Conservation (phyloP, 73 alveolate genomes). For the Blepharisma japonicum region DNA sequence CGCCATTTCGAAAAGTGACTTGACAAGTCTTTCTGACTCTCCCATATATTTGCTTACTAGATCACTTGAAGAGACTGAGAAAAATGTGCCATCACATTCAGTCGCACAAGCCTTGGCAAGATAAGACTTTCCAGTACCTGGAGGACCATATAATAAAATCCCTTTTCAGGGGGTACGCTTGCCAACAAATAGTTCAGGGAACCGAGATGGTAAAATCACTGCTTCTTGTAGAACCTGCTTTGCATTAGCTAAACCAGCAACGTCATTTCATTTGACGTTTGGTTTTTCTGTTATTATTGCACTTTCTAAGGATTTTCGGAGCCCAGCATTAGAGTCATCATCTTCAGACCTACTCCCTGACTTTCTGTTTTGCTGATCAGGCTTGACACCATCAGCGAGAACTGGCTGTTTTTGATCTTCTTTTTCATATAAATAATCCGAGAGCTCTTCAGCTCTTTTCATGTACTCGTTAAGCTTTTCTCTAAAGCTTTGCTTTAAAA, state of each 20-base stretch:
- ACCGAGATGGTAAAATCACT: conserved; percentile 92
- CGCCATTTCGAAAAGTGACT: conserved; percentile 92
- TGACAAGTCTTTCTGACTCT: conserved; percentile 83
- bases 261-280: conserved; percentile 92
- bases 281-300: conserved; percentile 97
- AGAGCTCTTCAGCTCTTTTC: conserved; percentile 56
- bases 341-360: neutral
- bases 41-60: conserved; percentile 81
- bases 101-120: conserved; percentile 99
- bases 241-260: conserved; percentile 95
- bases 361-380: conserved; percentile 29
- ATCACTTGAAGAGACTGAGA: conserved; percentile 64
- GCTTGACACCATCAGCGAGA: conserved; percentile 41
- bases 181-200: conserved; percentile 95
- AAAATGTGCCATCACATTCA: conserved; percentile 96
- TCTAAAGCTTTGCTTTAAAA: conserved; percentile 41
- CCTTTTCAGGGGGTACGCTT: conserved; percentile 97
- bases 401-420: conserved; percentile 32
- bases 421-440: conserved; percentile 33
- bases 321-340: conserved; percentile 7
- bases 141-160: conserved; percentile 98
- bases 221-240: conserved; percentile 95
- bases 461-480: conserved; percentile 52
- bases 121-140: conserved; percentile 99
- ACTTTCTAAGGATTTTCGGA: conserved; percentile 42